phyloP scores from a whole-genome alignment of 441 rosid genomes.

The Adansonia madagascariensis region DNA sequence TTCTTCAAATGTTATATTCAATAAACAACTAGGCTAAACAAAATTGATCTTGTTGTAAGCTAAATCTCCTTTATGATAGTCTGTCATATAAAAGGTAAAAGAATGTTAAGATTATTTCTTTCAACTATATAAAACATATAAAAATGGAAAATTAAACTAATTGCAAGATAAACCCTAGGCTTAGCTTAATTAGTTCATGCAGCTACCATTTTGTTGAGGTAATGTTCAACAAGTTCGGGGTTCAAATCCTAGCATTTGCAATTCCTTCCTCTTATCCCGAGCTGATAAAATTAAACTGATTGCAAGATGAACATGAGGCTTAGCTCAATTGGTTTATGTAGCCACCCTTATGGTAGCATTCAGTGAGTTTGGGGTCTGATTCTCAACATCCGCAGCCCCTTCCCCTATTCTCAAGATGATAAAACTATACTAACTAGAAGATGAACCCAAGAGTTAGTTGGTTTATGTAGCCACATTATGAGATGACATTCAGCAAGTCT shows the following conservation, averaged over 20 bases:
- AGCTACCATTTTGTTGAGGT: no score
- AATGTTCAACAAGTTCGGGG: no score
- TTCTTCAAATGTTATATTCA: conserved; percentile 28
- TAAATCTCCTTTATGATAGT: conserved; percentile 9
- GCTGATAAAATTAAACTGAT: background rate
- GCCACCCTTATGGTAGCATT: conserved; percentile 32
- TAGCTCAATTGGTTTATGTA: no score
- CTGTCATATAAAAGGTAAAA: background rate
- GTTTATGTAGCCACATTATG: no score
- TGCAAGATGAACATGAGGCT: background rate
- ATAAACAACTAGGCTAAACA: conserved; percentile 2
- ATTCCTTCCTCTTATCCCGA: no score
- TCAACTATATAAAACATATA: background rate
- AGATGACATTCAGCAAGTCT: no score
- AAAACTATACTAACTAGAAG: no score
- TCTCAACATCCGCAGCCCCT: conserved; percentile 59
- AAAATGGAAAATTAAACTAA: background rate
- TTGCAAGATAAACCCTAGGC: background rate
- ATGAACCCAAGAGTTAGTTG: no score
- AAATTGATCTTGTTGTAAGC: background rate
- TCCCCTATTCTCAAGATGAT: conserved; percentile 22
- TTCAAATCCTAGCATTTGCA: no score
- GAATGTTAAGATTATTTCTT: background rate
- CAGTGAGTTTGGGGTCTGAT: conserved; percentile 69
- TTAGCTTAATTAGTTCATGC: no score